phyloP scores from a whole-genome alignment of 2,329 filamentous ascomycete genomes.

The Trichophaea hybrida region DNA sequence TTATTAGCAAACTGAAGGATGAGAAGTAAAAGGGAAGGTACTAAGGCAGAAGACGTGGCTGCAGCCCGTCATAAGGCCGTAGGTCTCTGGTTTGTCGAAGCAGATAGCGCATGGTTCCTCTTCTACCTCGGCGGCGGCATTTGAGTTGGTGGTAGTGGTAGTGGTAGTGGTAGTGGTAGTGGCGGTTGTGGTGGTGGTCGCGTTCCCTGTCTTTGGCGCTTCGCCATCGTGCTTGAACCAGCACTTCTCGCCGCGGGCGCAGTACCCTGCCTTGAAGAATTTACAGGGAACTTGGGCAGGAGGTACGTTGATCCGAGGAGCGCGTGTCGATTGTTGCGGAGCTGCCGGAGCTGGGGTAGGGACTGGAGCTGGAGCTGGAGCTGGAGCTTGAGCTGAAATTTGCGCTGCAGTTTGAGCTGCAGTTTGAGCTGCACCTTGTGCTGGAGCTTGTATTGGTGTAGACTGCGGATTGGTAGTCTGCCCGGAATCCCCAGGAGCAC shows the following conservation, averaged over 20 bases:
- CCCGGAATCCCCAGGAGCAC: not conserved
- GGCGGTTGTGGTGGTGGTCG: not conserved
- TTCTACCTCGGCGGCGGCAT: not conserved
- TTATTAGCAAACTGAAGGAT: not conserved
- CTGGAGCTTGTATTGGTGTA: not conserved
- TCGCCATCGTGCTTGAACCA: conserved; percentile 21
- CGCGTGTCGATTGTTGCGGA: not conserved
- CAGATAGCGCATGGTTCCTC: conserved; percentile 27
- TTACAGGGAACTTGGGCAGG: conserved; percentile 15
- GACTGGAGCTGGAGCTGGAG: not conserved
- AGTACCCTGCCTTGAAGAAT: conserved; percentile 22
- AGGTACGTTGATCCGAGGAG: conserved; percentile 11
- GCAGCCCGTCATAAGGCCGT: conserved; percentile 27
- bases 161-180: not conserved
- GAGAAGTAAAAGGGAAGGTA: conserved; percentile 12
- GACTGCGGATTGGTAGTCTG: not conserved
- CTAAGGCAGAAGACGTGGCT: conserved; percentile 29
- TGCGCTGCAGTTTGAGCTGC: not conserved
- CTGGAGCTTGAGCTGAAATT: not conserved
- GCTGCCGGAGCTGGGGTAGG: not conserved
- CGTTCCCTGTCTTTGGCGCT: not conserved
- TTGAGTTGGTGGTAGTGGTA: not conserved
- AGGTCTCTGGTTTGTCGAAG: conserved; percentile 26
- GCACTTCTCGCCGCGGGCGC: conserved; percentile 17
- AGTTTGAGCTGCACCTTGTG: not conserved